Evolutionary conservation across 1,139 yeast species (phyloP).

Genomic region (Geotrichum klebahnii): DNA sequence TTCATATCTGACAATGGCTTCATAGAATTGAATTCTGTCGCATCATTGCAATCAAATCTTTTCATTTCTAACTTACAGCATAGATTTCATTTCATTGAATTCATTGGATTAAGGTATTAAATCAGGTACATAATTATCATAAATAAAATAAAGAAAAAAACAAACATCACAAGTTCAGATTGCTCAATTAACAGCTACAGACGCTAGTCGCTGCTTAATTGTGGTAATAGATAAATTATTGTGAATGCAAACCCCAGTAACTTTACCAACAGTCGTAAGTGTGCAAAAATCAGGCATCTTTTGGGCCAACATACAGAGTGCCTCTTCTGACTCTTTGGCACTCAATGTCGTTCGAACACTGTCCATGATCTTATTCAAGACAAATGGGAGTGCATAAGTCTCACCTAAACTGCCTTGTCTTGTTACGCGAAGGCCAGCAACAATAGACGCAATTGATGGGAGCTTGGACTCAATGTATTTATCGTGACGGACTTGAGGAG

Average conservation of each 20-base stretch:
- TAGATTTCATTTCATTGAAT: too few species aligned
- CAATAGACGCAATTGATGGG: conserved; percentile 13
- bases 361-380: conserved; percentile 18
- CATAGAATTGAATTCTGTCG: too few species aligned
- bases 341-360: conserved; percentile 12
- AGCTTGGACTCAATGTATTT: conserved; percentile 19
- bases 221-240: conserved; percentile 2
- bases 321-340: conserved; percentile 12
- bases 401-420: conserved; percentile 1
- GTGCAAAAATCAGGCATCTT: conserved; percentile 18
- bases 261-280: conserved; percentile 11
- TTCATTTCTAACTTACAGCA: too few species aligned
- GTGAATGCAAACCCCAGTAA: conserved; percentile 16
- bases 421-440: conserved; percentile 18
- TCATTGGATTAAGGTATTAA: too few species aligned
- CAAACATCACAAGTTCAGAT: not conserved
- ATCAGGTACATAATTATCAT: too few species aligned
- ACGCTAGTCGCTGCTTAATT: conserved; percentile 1
- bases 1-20: too few species aligned
- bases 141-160: not conserved
- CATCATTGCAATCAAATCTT: too few species aligned
- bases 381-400: conserved; percentile 11
- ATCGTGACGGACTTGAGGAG: conserved; percentile 12
- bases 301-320: conserved; percentile 16
- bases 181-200: not conserved